phyloP scores from a whole-genome alignment of 176 grass and related monocot species.

The Themeda triandra region DNA sequence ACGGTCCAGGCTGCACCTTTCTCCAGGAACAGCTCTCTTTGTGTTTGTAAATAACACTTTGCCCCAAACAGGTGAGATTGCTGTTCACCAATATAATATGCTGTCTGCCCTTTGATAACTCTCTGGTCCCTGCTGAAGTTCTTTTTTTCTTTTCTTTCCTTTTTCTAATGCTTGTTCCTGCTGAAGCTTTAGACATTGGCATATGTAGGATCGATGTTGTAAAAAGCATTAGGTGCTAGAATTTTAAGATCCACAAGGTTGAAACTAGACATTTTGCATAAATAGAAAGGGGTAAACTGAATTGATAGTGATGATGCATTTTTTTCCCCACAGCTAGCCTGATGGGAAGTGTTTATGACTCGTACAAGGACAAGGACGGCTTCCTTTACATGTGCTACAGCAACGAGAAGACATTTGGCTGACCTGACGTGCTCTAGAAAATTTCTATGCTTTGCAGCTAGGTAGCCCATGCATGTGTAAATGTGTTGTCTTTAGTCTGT shows the following conservation, averaged over 20 bases:
- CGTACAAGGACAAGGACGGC: conserved; percentile 70
- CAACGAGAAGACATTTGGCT: conserved; percentile 86
- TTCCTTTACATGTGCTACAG: conserved; percentile 96
- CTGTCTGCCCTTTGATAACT: neutral
- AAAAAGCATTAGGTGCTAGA: neutral
- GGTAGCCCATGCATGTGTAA: neutral
- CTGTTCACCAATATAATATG: neutral
- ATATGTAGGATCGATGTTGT: neutral
- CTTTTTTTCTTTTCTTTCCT: too few species aligned
- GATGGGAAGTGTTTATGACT: conserved; percentile 53
- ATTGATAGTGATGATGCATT: neutral
- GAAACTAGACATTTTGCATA: too few species aligned
- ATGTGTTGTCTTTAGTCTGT: neutral
- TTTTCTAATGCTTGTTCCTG: too few species aligned
- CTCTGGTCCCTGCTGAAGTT: neutral
- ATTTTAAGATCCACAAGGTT: neutral
- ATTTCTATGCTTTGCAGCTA: too few species aligned
- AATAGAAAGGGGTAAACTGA: neutral
- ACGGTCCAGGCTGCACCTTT: conserved; percentile 52
- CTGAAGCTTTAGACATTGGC: neutral
- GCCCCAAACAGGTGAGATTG: conserved; percentile 65
- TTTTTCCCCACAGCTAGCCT: conserved; percentile 31
- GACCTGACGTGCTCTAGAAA: neutral
- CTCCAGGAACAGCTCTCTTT: conserved; percentile 66
- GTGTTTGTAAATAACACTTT: conserved; percentile 76